A percentile compares a stretch with the other conserved stretches of the same genome.
These are phyloP conservation scores for Agrostemma githago DNA, from an alignment of 148 eudicot genomes.

Conservation along the genomic window DNA sequence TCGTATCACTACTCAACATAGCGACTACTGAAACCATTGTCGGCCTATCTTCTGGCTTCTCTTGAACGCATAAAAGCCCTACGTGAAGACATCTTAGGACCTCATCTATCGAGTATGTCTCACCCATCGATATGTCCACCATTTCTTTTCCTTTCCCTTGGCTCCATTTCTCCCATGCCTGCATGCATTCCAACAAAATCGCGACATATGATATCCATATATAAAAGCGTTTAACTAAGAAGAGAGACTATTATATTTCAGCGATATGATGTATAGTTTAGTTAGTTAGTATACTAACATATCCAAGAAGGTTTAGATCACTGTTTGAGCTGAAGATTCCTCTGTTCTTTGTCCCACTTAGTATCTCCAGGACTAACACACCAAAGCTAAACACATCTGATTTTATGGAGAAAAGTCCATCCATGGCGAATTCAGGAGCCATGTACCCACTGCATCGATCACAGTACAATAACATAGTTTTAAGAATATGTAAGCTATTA, in stretches of 20 bases:
- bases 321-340: constrained; percentile 20
- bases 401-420: constrained; percentile 40
- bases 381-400: constrained; percentile 55
- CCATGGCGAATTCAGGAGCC: constrained; percentile 48
- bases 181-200: not conserved
- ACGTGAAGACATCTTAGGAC: constrained; percentile 74
- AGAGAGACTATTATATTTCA: not conserved
- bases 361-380: constrained; percentile 42
- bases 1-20: constrained; percentile 60
- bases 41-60: constrained; percentile 73
- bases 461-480: too few species aligned
- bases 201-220: not conserved
- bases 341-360: constrained; percentile 35
- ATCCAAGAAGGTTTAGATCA: constrained; percentile 37
- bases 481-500: too few species aligned
- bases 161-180: constrained; percentile 81
- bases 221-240: not conserved
- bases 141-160: constrained; percentile 58
- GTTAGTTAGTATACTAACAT: constrained; percentile 26
- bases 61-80: constrained; percentile 74
- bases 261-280: not conserved
- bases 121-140: constrained; percentile 40
- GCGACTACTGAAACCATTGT: constrained; percentile 57
- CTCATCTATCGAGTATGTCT: constrained; percentile 31
- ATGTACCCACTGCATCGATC: constrained; percentile 44